Conservation (phyloP, 2,329 filamentous ascomycete genomes). For the Dendrostoma leiphaemia region DNA sequence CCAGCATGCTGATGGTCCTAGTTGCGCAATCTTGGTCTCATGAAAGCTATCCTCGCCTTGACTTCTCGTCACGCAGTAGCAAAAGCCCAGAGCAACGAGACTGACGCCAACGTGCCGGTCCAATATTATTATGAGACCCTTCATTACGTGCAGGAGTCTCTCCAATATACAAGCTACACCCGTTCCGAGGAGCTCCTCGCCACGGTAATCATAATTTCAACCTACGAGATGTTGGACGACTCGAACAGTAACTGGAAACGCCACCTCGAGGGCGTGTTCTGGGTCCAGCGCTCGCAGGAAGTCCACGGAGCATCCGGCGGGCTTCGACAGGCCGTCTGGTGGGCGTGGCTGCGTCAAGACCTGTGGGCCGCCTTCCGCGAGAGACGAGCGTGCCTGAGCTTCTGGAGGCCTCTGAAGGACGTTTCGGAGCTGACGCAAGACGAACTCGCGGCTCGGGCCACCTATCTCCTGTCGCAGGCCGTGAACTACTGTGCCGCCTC, state of each 20-base stretch:
- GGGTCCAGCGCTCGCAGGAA: slow-evolving; percentile 62
- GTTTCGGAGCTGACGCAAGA: slow-evolving; percentile 42
- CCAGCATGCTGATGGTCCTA: not conserved
- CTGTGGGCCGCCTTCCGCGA: slow-evolving; percentile 64
- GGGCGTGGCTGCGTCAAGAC: slow-evolving; percentile 66
- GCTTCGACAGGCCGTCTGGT: slow-evolving; percentile 59
- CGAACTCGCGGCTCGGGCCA: slow-evolving; percentile 47
- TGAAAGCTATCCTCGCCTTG: slow-evolving; percentile 22
- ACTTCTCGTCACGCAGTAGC: slow-evolving; percentile 45
- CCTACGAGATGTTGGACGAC: slow-evolving; percentile 66
- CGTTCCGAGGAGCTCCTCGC: slow-evolving; percentile 56
- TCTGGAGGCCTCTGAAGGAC: slow-evolving; percentile 50
- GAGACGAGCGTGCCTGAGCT: slow-evolving; percentile 52
- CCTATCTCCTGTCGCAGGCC: slow-evolving; percentile 50
- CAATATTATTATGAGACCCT: slow-evolving; percentile 64
- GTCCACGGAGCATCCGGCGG: slow-evolving; percentile 59
- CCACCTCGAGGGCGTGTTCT: slow-evolving; percentile 64
- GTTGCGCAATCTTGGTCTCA: slow-evolving; percentile 42
- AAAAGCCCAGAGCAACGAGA: slow-evolving; percentile 37
- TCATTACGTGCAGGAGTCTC: slow-evolving; percentile 58
- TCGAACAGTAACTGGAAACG: slow-evolving; percentile 55
- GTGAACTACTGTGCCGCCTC: slow-evolving; percentile 42
- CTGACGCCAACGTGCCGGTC: slow-evolving; percentile 31
- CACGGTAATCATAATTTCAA: slow-evolving; percentile 58
- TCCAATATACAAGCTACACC: slow-evolving; percentile 57